Percentiles rank a stretch among this genome's conserved stretches.
phyloP scores from a whole-genome alignment of 257 asterid genomes.

The Ocimum tenuiflorum region DNA sequence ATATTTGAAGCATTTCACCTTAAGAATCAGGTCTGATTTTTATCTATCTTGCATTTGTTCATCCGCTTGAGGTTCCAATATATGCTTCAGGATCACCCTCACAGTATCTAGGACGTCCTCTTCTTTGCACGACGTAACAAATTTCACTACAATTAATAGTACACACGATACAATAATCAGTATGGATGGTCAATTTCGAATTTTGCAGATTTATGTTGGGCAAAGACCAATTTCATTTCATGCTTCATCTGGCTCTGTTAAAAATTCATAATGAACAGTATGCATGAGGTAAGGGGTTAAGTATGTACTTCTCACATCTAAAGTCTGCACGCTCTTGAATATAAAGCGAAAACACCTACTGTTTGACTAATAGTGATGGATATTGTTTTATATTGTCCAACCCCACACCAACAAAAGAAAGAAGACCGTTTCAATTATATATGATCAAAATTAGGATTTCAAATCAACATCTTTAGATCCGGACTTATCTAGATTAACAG shows the following conservation, averaged over 20 bases:
- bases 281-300: neutral
- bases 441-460: slow-evolving; percentile 6
- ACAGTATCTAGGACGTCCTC: slow-evolving; percentile 31
- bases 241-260: neutral
- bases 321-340: neutral
- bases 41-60: slow-evolving; percentile 6
- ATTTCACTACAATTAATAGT: slow-evolving; percentile 21
- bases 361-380: slow-evolving; percentile 5
- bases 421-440: neutral
- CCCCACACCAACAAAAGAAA: slow-evolving; percentile 3
- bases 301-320: neutral
- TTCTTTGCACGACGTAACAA: slow-evolving; percentile 38
- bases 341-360: neutral
- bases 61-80: slow-evolving; percentile 26
- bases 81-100: slow-evolving; percentile 29
- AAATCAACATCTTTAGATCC: slow-evolving; percentile 1
- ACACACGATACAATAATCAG: neutral
- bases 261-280: neutral
- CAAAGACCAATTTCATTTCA: neutral
- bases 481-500: slow-evolving; percentile 12
- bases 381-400: neutral
- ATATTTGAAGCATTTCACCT: neutral
- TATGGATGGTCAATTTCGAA: neutral
- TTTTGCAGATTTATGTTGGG: neutral
- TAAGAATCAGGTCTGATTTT: neutral